These are phyloP conservation scores for Cryptococcus sp. DNA, from an alignment of 1,284 basidiomycete species.

Conservation along the genomic window DNA sequence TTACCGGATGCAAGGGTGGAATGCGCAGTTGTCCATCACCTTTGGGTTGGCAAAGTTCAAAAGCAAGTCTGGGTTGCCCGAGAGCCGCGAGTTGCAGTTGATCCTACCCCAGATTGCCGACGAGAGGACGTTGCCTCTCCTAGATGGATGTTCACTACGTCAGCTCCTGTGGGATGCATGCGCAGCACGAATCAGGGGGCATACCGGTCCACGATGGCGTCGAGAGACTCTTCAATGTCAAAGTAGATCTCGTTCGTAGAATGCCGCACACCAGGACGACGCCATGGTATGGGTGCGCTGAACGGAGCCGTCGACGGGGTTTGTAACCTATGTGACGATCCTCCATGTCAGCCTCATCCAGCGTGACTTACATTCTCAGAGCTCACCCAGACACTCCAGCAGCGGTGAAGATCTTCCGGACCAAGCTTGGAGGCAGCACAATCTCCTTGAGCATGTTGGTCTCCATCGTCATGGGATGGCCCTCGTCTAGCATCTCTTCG, in stretches of 20 bases:
- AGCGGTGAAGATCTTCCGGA: slow-evolving; percentile 69
- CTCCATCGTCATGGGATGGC: slow-evolving; percentile 91
- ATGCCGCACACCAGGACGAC: slow-evolving; percentile 77
- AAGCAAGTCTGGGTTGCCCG: slow-evolving; percentile 82
- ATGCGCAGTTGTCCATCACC: slow-evolving; percentile 71
- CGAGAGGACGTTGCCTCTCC: slow-evolving; percentile 69
- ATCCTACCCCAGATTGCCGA: slow-evolving; percentile 76
- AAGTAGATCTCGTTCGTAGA: slow-evolving; percentile 92
- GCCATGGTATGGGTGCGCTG: slow-evolving; percentile 90
- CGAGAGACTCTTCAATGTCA: slow-evolving; percentile 80
- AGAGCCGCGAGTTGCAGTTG: slow-evolving; percentile 71
- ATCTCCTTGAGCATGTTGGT: slow-evolving; percentile 88
- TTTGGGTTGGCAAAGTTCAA: slow-evolving; percentile 75
- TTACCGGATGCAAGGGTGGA: slow-evolving; percentile 87
- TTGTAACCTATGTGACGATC: slow-evolving; percentile 42
- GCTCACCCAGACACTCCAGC: slow-evolving; percentile 58
- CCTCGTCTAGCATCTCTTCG: slow-evolving; percentile 92
- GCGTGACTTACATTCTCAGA: background rate
- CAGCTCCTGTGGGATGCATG: too few species aligned
- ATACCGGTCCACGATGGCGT: slow-evolving; percentile 77
- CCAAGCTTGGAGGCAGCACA: slow-evolving; percentile 78
- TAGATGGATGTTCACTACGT: slow-evolving; percentile 38
- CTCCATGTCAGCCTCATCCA: background rate
- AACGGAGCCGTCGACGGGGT: slow-evolving; percentile 63
- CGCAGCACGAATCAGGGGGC: slow-evolving; percentile 26